phyloP scores from a whole-genome alignment of 441 rosid genomes.

The Gossypium trilobum region DNA sequence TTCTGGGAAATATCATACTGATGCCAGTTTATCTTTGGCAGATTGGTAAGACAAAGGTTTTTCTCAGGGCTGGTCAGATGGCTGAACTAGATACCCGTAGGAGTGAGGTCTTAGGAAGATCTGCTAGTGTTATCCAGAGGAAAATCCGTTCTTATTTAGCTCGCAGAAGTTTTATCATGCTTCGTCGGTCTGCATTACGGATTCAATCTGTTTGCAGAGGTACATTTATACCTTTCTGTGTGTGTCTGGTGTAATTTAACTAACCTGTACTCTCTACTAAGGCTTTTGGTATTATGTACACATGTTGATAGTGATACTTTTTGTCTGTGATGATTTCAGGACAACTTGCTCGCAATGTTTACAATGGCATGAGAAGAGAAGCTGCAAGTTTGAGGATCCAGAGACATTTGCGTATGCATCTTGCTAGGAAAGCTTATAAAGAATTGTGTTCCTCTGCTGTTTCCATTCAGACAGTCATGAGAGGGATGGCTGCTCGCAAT shows the following conservation, averaged over 20 bases:
- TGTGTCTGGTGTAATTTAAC: not conserved
- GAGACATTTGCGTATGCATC: constrained; percentile 64
- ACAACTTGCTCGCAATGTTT: constrained; percentile 55
- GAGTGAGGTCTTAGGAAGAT: constrained; percentile 90
- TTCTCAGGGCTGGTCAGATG: constrained; percentile 98
- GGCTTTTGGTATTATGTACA: not conserved
- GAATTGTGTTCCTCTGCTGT: constrained; percentile 50
- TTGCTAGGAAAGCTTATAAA: constrained; percentile 67
- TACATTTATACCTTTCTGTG: constrained; percentile 18
- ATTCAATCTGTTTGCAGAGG: constrained; percentile 91
- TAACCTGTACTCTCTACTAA: not conserved
- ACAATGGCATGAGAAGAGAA: constrained; percentile 66
- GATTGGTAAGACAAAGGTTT: constrained; percentile 96
- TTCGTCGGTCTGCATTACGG: constrained; percentile 53
- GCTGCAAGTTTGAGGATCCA: constrained; percentile 75
- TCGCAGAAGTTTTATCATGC: constrained; percentile 56
- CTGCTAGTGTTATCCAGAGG: constrained; percentile 89
- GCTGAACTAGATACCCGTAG: constrained; percentile 90
- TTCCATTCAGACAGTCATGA: constrained; percentile 69
- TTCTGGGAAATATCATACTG: constrained; percentile 7
- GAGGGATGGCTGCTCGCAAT: constrained; percentile 78
- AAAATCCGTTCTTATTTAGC: constrained; percentile 83
- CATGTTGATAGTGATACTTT: not conserved
- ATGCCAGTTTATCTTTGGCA: constrained; percentile 27
- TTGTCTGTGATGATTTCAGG: constrained; percentile 37